phyloP scores from a whole-genome alignment of 208 protist genomes.

The Leishmania martiniquensis region DNA sequence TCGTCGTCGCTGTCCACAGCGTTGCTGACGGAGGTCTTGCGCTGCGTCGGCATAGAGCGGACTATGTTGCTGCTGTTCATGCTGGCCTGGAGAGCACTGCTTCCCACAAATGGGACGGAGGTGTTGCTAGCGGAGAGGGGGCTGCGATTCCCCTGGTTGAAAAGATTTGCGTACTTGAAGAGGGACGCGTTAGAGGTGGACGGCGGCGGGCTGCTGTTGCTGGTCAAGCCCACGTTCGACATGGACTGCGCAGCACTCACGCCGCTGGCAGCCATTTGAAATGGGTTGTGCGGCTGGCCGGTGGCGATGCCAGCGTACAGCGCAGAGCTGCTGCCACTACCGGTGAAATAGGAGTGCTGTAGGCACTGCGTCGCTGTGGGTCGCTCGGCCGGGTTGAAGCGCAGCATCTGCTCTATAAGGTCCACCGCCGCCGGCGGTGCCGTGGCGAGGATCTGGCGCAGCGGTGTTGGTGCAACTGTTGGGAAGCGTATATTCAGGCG shows the following conservation, averaged over 20 bases:
- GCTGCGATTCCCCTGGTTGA: constrained; percentile 65
- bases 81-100: constrained; percentile 25
- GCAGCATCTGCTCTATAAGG: constrained; percentile 95
- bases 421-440: constrained; percentile 95
- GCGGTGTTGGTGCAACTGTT: constrained; percentile 81
- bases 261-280: constrained; percentile 62
- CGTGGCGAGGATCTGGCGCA: constrained; percentile 89
- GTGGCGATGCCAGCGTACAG: constrained; percentile 84
- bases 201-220: constrained; percentile 56
- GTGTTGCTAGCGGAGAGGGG: constrained; percentile 32
- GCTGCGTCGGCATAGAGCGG: constrained; percentile 36
- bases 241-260: constrained; percentile 17
- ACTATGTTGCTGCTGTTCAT: constrained; percentile 31
- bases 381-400: constrained; percentile 95
- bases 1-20: constrained; percentile 70
- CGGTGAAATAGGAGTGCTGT: constrained; percentile 96
- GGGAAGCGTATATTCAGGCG: constrained; percentile 97
- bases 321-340: constrained; percentile 57
- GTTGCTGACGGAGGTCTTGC: constrained; percentile 24
- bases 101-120: constrained; percentile 25
- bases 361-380: constrained; percentile 94
- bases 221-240: constrained; percentile 41
- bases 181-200: constrained; percentile 34
- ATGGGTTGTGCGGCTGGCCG: constrained; percentile 91
- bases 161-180: constrained; percentile 68